Evolutionary conservation across 257 asterid species (phyloP), one percentile per base, ranked within the genome.

Genomic region (Fraxinus quadrangulata): DNA sequence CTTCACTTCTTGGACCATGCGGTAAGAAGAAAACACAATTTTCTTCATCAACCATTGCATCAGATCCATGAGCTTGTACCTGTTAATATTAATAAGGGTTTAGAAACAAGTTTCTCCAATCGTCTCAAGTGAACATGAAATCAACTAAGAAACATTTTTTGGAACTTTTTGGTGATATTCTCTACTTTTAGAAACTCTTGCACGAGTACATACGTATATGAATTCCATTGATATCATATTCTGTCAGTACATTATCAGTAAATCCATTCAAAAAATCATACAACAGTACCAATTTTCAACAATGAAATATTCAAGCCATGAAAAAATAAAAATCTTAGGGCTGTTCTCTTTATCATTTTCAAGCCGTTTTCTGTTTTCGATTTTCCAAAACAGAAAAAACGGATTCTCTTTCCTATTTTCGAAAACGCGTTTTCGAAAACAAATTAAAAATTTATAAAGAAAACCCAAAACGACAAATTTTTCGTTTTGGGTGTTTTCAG

Each of bases 31-130:
- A 95, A 65, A 90, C 97, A 69, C 99, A 95, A 67, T 88, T 91
- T 28, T 95, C 98, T 78, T 93, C 97, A 45, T 95, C 97, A 75
- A 93, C 99, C 99, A 95, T 93, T 36, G 97, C 99, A 82, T 95
- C 99, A 0, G 97, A 86, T 82, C 99, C 99, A 80, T 95, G 99
- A 21, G 98, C 99, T 90, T 95, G 99, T 79, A 95, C 87, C 99
- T 94, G 86, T 36, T 47, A 16, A 67, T 61, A 24, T 67, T 39
- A 59, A 78, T 17, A 74, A 81, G 66, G 26, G 12, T 59, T 77
- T 80, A 81, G 72, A 75, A 61, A 79, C 26, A 72, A 13, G 24
- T 63, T 61, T 73, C 61, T 63, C 13, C 28, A 36, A 13, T 42
- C 28, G 26, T 81, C 74, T 56, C 5, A 24, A 9, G 23, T 0